phyloP scores from a whole-genome alignment of 192 early-diverging fungal genomes.

The Cladochytrium replicatum region DNA sequence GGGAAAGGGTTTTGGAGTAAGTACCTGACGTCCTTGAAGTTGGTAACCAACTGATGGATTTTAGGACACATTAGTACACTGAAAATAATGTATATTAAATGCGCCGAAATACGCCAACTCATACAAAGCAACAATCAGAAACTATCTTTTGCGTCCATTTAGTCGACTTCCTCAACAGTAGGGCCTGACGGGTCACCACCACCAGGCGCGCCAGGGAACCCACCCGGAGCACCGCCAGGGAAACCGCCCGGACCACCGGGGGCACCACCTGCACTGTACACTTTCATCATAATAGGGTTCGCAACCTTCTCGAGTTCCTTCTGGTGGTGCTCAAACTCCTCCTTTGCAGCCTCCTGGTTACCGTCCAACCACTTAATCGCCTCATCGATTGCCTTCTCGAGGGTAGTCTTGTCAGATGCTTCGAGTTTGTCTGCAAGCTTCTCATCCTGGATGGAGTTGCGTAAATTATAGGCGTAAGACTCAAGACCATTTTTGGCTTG shows the following conservation, averaged over 20 bases:
- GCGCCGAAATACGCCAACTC: too few relatives aligned
- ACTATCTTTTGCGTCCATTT: too few relatives aligned
- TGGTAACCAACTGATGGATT: too few relatives aligned
- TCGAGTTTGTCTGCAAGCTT: constrained; percentile 74
- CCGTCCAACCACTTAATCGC: constrained; percentile 91
- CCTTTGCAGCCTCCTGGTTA: constrained; percentile 91
- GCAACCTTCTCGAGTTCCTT: constrained; percentile 90
- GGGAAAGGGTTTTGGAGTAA: too few relatives aligned
- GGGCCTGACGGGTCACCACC: constrained; percentile 35
- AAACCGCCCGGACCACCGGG: constrained; percentile 45
- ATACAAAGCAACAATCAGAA: too few relatives aligned
- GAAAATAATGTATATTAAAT: too few relatives aligned
- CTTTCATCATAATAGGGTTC: constrained; percentile 95
- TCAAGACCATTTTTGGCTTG: constrained; percentile 90
- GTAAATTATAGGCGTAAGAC: constrained; percentile 95
- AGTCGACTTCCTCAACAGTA: constrained; percentile 54
- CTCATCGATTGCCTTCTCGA: constrained; percentile 74
- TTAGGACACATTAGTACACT: too few relatives aligned
- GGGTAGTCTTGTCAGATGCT: constrained; percentile 80
- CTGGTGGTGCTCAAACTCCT: constrained; percentile 91
- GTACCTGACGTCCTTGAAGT: too few relatives aligned
- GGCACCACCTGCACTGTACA: constrained; percentile 76
- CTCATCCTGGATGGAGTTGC: constrained; percentile 79
- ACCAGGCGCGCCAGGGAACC: constrained; percentile 60
- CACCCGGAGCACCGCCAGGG: constrained; percentile 66